phyloP scores from a whole-genome alignment of 352 stramenopile species.

The Globisporangium viniferum region DNA sequence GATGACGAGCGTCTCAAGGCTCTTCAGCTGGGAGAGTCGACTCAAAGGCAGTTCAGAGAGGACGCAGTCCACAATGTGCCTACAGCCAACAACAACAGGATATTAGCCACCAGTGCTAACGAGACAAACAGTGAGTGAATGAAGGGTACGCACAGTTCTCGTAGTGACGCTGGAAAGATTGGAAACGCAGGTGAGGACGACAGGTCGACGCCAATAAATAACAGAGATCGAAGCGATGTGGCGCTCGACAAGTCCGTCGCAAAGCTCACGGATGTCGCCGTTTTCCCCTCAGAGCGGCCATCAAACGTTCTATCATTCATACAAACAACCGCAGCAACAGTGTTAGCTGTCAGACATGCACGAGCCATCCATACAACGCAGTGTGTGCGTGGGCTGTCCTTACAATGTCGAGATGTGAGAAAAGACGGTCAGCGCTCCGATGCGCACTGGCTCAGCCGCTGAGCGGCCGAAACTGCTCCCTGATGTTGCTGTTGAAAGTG shows the following conservation, averaged over 20 bases:
- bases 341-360: background rate
- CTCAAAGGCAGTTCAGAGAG: conserved; percentile 17
- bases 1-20: conserved; percentile 22
- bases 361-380: background rate
- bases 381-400: background rate
- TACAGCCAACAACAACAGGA: background rate
- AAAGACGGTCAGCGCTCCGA: conserved; percentile 1
- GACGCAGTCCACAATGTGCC: conserved; percentile 24
- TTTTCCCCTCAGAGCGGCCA: background rate
- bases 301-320: conserved; percentile 8
- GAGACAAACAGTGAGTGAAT: background rate
- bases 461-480: background rate
- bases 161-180: conserved; percentile 21
- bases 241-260: background rate
- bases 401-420: conserved; percentile 3
- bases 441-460: background rate
- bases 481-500: background rate
- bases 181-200: conserved; percentile 18
- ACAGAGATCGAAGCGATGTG: conserved; percentile 7
- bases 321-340: background rate
- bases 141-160: conserved; percentile 10
- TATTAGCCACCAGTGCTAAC: background rate
- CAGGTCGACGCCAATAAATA: conserved; percentile 39
- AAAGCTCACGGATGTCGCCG: background rate
- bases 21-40: conserved; percentile 16